A percentile compares a stretch with the other conserved stretches of the same genome.
Evolutionary conservation across 345 rosid species (phyloP).

Genomic region (Rhodamnia rubescens): DNA sequence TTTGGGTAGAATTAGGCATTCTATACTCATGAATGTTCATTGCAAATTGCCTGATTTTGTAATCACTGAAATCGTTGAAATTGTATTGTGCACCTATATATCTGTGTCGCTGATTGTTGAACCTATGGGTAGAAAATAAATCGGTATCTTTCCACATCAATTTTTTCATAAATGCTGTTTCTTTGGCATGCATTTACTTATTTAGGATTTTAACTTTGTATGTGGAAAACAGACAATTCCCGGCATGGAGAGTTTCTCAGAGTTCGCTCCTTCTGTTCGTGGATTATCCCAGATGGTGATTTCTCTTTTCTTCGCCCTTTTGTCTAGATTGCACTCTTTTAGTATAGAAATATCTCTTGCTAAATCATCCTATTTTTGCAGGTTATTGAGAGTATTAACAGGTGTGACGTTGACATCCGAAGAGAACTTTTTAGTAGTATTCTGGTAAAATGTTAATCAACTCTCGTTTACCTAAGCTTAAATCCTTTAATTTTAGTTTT

Average conservation of each 20-base stretch:
- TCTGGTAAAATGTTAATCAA: slow-evolving; percentile 40
- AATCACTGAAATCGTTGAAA: not conserved
- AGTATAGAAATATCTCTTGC: not conserved
- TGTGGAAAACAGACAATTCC: slow-evolving; percentile 57
- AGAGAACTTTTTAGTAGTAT: slow-evolving; percentile 89
- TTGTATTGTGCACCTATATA: not conserved
- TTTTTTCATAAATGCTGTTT: not conserved
- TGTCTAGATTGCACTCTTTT: not conserved
- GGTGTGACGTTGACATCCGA: slow-evolving; percentile 89
- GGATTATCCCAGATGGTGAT: slow-evolving; percentile 93
- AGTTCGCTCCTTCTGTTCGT: slow-evolving; percentile 48
- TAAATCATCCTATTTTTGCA: slow-evolving; percentile 15
- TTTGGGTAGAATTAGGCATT: not conserved
- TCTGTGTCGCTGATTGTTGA: not conserved
- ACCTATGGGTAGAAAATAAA: not conserved
- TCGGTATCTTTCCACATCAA: not conserved
- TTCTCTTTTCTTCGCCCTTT: not conserved
- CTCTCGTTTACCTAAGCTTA: not conserved
- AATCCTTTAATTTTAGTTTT: not conserved
- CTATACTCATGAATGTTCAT: not conserved
- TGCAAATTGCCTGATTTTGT: not conserved
- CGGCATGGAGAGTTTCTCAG: slow-evolving; percentile 68
- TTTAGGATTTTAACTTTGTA: not conserved
- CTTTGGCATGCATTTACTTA: not conserved
- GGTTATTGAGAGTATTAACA: slow-evolving; percentile 93